Conservation (phyloP, 805 yeast species). For the Lipomyces anomalus region DNA sequence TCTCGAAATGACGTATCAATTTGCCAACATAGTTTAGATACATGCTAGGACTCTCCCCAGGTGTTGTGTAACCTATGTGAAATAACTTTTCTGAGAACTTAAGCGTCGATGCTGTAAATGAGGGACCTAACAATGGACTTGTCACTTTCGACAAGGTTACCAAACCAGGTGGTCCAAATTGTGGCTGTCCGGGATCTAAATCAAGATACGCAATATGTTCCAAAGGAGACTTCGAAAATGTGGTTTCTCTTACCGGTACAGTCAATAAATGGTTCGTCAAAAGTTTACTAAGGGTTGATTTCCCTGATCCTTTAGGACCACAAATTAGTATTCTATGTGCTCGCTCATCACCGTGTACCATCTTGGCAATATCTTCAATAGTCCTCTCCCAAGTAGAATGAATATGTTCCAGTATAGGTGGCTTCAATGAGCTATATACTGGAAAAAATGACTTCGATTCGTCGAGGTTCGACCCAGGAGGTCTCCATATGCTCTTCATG, state of each 20-base stretch:
- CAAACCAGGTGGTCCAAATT: conserved; percentile 65
- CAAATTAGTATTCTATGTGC: conserved; percentile 37
- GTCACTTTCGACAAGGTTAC: conserved; percentile 43
- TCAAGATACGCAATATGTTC: conserved; percentile 46
- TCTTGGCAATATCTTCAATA: conserved; percentile 3
- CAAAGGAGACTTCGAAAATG: too few species aligned
- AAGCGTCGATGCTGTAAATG: conserved; percentile 32
- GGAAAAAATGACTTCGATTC: background rate
- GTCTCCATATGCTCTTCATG: conserved; percentile 3
- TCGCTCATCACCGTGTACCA: background rate
- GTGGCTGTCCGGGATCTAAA: conserved; percentile 87
- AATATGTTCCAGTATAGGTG: conserved; percentile 3
- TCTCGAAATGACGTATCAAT: conserved; percentile 32
- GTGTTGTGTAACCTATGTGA: conserved; percentile 62
- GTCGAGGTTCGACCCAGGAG: background rate
- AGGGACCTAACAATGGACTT: conserved; percentile 38
- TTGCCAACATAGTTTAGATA: conserved; percentile 44
- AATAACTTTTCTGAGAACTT: conserved; percentile 27
- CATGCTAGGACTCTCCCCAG: conserved; percentile 57
- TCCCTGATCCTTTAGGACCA: conserved; percentile 76
- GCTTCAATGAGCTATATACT: conserved; percentile 11
- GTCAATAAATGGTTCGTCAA: conserved; percentile 46
- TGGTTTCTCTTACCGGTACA: background rate
- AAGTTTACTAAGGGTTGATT: conserved; percentile 60
- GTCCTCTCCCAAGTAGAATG: conserved; percentile 19